Base-by-base conservation (phyloP, 768 basidiomycete species). In the Gloeophyllum trabeum region DNA sequence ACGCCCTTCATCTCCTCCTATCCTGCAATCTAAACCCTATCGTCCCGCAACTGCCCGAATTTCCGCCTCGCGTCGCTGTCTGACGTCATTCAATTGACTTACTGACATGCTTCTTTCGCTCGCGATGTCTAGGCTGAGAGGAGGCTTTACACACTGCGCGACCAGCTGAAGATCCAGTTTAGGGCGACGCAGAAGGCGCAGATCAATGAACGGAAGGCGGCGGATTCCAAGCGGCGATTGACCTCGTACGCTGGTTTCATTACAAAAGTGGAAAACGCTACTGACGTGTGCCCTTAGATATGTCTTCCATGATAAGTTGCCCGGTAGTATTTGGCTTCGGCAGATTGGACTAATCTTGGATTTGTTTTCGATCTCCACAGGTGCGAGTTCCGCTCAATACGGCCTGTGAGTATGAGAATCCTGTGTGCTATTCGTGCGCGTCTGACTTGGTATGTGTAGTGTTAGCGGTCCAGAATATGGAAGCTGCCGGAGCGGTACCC, bases 391-490 rank as follows among this genome's bases (percentile, higher is more conserved):
- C 84, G 21, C 61, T 87, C 41, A 86, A 87, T 52, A 86, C 83
- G 34, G 84, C 84, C 7, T 64, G 81, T 59, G 46, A 34, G 56
- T 55, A 32, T 24, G 35, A n/a, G n/a, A 20, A 28, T 20, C 4
- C 26, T 43, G 18, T n/a, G 12, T 50, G 28, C 37, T 10, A 30
- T 28, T 18, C 14, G 12, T 16, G 20, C 43, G 23, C 37, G 26
- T 23, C 24, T 38, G 6, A 19, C 6, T 14, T 36, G 24, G 38
- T 45, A 40, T 36, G n/a, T 20, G 21, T 40, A 68, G 64, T 92
- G 12, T 66, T 94, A 39, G 89, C 92, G 1, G 83, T 93, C 14
- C 92, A 96, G 62, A 94, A 97, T 54, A 80, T 94, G 73, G 81
- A 85, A 46, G 88, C 86, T 1, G 76, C 77, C 1, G 76, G 81